Conservation (phyloP, 2,329 filamentous ascomycete species). For the Metarhizium anisopliae region DNA sequence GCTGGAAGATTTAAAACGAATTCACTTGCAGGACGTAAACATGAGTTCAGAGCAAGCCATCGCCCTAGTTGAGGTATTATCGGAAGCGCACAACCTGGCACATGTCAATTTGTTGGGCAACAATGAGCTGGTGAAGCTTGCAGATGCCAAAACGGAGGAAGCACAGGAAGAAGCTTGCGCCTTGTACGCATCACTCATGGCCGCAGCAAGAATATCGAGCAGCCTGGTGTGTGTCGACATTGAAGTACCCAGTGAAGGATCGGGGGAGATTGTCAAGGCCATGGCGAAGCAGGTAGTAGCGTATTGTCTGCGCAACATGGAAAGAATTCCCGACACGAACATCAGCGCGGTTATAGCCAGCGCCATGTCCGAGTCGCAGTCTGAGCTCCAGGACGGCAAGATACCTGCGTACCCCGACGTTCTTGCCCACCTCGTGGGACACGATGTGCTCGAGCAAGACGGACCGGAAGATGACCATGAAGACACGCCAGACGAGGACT, state of each 20-base stretch:
- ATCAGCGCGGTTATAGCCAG: constrained; percentile 38
- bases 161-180: constrained; percentile 90
- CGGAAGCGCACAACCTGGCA: constrained; percentile 71
- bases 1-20: constrained; percentile 66
- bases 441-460: constrained; percentile 42
- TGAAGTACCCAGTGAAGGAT: constrained; percentile 71
- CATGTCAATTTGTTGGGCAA: constrained; percentile 87
- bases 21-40: constrained; percentile 78
- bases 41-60: constrained; percentile 85
- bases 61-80: constrained; percentile 79
- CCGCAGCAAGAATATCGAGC: constrained; percentile 73
- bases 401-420: constrained; percentile 59
- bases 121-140: constrained; percentile 57
- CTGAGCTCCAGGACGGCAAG: constrained; percentile 18
- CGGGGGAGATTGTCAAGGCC: constrained; percentile 85
- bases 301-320: constrained; percentile 88
- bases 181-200: constrained; percentile 82
- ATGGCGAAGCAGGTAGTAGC: constrained; percentile 91
- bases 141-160: constrained; percentile 67
- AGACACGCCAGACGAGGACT: constrained; percentile 78
- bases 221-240: constrained; percentile 86
- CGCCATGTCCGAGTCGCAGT: constrained; percentile 29
- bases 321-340: constrained; percentile 62
- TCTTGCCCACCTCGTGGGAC: constrained; percentile 76
- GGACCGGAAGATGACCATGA: constrained; percentile 52